Evolutionary conservation across 441 rosid genomes (phyloP), one percentile per base, ranked within the genome.

Genomic region (Gossypium schwendimanii): DNA sequence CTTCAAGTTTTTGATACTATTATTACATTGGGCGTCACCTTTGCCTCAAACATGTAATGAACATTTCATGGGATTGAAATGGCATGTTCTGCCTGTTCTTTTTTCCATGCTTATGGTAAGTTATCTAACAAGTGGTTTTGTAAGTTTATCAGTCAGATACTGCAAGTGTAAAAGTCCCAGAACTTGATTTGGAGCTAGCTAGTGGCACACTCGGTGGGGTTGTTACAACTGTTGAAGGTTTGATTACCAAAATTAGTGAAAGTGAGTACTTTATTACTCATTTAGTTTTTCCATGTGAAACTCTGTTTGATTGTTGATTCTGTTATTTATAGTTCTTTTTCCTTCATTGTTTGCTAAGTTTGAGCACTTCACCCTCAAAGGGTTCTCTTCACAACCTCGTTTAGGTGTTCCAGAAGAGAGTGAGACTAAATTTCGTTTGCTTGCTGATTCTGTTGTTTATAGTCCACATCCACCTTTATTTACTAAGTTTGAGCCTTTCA

Each of bases 191-290:
- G 85, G 97, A 93, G 86, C 85, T 95, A 74, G 85, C 82, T 2
- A 87, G 98, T 84, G 99, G 97, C 64, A 91, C 98, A 31, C 81
- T 93, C 52, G 99, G 98, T 70, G 99, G 97, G 76, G 28, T 91
- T 65, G 97, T 93, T 62, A 93, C 98, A 41, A 95, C 99, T 12
- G 97, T 95, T 55, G 98, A 95, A 81, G 98, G 98, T n/a, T 84
- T 95, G 78, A 87, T 93, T 69, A 86, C 97, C 74, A 86, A 95
- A 80, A 93, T 95, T 65, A 86, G 96, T 83, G 98, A 95, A 82
- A 95, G 99, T 93, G 77, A 88, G 98, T 81, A 60, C 73, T 9
- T 20, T 57, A 26, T 71, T 72, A 23, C 57, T 45, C 26, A 28
- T 74, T 44, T 71, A 21, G 33, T 73, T 63, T 61, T 47, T 44